These are phyloP conservation scores for Tolypocladium cylindrosporum DNA, from an alignment of 2,329 filamentous ascomycete genomes.

Conservation along the genomic window DNA sequence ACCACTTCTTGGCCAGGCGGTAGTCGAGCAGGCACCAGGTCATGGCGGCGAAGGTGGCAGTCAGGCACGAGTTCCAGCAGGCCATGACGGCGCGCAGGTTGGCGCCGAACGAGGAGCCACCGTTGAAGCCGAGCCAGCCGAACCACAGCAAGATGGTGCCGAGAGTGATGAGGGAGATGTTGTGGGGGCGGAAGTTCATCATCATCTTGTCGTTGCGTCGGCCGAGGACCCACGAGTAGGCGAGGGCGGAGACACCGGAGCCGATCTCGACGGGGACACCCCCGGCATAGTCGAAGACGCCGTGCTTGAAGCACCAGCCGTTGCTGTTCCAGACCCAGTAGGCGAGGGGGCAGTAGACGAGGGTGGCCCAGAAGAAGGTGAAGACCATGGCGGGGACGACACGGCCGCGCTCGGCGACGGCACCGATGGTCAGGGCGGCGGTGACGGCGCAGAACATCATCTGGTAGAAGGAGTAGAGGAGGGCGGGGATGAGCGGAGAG, in stretches of 20 bases:
- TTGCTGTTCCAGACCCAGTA: conserved; percentile 97
- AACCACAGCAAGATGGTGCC: conserved; percentile 97
- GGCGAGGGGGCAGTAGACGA: conserved; percentile 93
- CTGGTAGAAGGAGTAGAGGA: conserved; percentile 95
- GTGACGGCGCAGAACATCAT: conserved; percentile 97
- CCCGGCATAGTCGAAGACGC: conserved; percentile 91
- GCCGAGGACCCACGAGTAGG: conserved; percentile 92
- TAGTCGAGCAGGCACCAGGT: conserved; percentile 95
- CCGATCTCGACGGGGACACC: conserved; percentile 96
- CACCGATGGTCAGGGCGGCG: conserved; percentile 81
- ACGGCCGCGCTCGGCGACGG: conserved; percentile 87
- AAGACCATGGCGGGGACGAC: conserved; percentile 92
- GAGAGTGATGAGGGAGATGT: conserved; percentile 93
- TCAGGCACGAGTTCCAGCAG: conserved; percentile 95
- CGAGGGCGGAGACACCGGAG: conserved; percentile 84
- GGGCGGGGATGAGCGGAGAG: conserved; percentile 76
- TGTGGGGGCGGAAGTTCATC: conserved; percentile 98
- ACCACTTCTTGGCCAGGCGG: conserved; percentile 91
- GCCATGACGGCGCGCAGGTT: conserved; percentile 93
- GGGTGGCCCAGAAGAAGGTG: conserved; percentile 88
- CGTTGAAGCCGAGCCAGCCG: conserved; percentile 98
- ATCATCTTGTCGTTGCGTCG: conserved; percentile 98
- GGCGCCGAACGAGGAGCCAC: conserved; percentile 85
- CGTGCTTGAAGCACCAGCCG: conserved; percentile 85
- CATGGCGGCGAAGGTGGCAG: conserved; percentile 83